phyloP scores from a whole-genome alignment of 805 yeast species.

The Pichia nanzhaoensis region DNA sequence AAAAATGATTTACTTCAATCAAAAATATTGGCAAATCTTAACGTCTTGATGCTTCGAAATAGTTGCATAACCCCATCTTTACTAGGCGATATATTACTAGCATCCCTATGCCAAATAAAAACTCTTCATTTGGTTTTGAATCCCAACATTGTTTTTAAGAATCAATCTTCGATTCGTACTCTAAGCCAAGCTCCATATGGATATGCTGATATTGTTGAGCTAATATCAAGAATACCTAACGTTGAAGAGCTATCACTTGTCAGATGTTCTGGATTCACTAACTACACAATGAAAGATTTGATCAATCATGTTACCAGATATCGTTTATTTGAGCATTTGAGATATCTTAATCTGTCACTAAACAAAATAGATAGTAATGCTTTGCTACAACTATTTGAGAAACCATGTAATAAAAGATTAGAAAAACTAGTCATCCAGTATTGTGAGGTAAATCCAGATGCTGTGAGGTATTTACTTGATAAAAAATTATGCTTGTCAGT shows the following conservation, averaged over 20 bases:
- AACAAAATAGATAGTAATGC: constrained; percentile 3
- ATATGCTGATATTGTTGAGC: not conserved
- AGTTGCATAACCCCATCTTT: constrained; percentile 3
- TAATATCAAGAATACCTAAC: constrained; percentile 1
- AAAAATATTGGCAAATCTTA: not conserved
- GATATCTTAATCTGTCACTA: constrained; percentile 6
- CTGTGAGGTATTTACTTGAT: constrained; percentile 1
- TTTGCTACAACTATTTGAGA: not conserved
- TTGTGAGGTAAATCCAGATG: constrained; percentile 3
- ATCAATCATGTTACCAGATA: not conserved
- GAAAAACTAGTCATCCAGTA: constrained; percentile 1
- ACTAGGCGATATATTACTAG: not conserved
- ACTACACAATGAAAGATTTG: not conserved
- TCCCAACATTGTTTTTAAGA: constrained; percentile 1
- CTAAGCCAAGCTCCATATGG: not conserved
- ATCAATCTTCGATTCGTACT: not conserved
- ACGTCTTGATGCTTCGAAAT: constrained; percentile 4
- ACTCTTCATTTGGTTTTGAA: constrained; percentile 3
- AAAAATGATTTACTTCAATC: not conserved
- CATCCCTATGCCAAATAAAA: not conserved
- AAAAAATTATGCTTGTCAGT: not conserved
- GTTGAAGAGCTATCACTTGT: constrained; percentile 4
- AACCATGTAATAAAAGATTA: not conserved
- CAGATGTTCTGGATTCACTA: constrained; percentile 5
- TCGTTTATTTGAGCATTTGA: not conserved